Base-by-base conservation (phyloP, 495 filamentous ascomycete species). In the Aspergillus saccharolyticus region DNA sequence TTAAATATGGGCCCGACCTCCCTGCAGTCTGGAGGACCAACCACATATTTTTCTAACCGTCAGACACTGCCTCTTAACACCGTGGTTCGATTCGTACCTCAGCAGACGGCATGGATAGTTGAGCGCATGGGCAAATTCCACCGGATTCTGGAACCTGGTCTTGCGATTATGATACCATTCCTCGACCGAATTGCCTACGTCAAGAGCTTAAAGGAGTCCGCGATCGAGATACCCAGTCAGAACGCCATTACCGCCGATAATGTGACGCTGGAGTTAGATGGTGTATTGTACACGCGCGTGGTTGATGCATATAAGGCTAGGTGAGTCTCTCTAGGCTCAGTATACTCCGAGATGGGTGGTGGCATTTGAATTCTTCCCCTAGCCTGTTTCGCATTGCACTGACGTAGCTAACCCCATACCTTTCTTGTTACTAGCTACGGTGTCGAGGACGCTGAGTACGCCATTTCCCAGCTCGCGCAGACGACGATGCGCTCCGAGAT, bases 401-500 rank as follows among this genome's bases (percentile, higher is more conserved):
- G n/a, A 15, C n/a, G 44, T 14, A 20, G 44, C 63, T 65, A 47
- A 65, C 48, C 3, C 43, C 24, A 45, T 45, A 42, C 10, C n/a
- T n/a, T 42, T 14, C 52, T 52, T 24, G 12, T 20, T 28, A 51
- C 14, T 63, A 96, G 91, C 74, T 97, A 98, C 69, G 94, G 94
- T 43, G 94, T 98, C 43, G 94, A 98, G 75, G 94, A 98, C 68
- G 94, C 94, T 57, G 95, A 97, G 69, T 98, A 97, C 74, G 94
- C 94, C 68, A 97, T 98, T 76, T 91, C 89, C 18, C 94, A 98
- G 65, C 87, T 98, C 17, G 94, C 94, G 3, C 94, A 98, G 73
- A 98, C 94, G 2, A 98, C 94, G 0, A 98, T 98, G 94, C 91
- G 94, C 58, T 91, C 87, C 55, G 94, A 98, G 71, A 98, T 98